Conservation (phyloP, 345 rosid genomes). For the Eucalyptus melliodora region DNA sequence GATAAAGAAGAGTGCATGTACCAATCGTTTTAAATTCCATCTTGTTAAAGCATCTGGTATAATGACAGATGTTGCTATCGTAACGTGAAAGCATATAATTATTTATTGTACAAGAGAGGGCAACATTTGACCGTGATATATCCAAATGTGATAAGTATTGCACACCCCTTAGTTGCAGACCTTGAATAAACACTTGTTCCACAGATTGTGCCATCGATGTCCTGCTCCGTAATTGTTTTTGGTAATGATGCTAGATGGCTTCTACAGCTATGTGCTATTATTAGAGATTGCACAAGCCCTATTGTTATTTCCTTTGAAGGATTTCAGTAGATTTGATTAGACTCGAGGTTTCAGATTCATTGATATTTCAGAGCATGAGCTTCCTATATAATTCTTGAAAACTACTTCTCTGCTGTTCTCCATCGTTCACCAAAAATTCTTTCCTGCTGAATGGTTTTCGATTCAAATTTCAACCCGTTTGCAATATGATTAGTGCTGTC, state of each 20-base stretch:
- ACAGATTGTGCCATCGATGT: background rate
- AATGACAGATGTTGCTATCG: background rate
- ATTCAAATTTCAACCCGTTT: background rate
- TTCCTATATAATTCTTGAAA: background rate
- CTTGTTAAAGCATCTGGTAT: background rate
- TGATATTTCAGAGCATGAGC: background rate
- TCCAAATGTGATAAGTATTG: background rate
- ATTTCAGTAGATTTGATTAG: background rate
- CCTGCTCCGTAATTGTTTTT: background rate
- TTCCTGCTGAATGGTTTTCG: background rate
- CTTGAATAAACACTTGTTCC: background rate
- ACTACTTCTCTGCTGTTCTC: background rate
- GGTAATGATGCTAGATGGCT: background rate
- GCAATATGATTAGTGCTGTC: background rate
- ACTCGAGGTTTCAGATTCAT: background rate
- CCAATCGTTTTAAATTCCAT: background rate
- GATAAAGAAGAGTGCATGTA: background rate
- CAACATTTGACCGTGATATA: background rate
- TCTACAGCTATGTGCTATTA: background rate
- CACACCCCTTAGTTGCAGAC: background rate
- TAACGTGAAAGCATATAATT: background rate
- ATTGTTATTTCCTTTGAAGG: background rate
- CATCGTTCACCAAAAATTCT: background rate
- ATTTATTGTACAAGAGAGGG: background rate
- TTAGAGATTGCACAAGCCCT: background rate